Conservation (phyloP, 106 monocot genomes). For the Platanthera zijinensis region DNA sequence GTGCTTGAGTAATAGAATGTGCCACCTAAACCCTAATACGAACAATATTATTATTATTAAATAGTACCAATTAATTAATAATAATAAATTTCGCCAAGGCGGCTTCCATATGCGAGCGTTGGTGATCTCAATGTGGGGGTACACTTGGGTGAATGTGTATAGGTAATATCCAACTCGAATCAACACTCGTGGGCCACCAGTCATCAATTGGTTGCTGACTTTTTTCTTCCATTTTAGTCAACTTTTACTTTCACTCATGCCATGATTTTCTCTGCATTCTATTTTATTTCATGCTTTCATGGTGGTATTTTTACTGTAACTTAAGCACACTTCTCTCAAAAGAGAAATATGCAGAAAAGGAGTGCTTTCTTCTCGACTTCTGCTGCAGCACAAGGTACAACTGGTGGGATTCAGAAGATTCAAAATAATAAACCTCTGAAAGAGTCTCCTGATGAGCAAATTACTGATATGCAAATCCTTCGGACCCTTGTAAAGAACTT, state of each 20-base stretch:
- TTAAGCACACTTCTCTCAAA: neutral
- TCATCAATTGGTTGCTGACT: too few relatives aligned
- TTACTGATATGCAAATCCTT: slow-evolving; percentile 63
- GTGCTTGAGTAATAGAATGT: too few relatives aligned
- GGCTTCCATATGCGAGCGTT: too few relatives aligned
- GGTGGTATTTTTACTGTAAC: neutral
- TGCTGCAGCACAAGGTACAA: slow-evolving; percentile 15
- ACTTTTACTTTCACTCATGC: neutral
- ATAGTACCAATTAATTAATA: too few relatives aligned
- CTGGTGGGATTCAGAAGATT: slow-evolving; percentile 24
- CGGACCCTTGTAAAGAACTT: slow-evolving; percentile 65
- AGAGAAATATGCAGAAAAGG: slow-evolving; percentile 34
- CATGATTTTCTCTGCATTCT: neutral
- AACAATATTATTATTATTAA: too few relatives aligned
- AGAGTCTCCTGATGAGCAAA: slow-evolving; percentile 38
- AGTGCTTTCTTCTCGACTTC: slow-evolving; percentile 69
- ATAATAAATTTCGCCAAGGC: too few relatives aligned
- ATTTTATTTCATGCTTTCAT: neutral
- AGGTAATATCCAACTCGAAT: too few relatives aligned
- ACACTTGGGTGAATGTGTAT: too few relatives aligned
- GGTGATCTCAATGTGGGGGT: too few relatives aligned
- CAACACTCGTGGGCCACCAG: too few relatives aligned
- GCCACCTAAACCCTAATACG: too few relatives aligned
- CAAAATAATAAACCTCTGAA: slow-evolving; percentile 30
- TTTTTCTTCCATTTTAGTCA: neutral